A percentile compares a stretch with the other conserved stretches of the same genome.
phyloP scores from a whole-genome alignment of 495 filamentous ascomycete genomes.

The Hypomontagnella submonticulosa region DNA sequence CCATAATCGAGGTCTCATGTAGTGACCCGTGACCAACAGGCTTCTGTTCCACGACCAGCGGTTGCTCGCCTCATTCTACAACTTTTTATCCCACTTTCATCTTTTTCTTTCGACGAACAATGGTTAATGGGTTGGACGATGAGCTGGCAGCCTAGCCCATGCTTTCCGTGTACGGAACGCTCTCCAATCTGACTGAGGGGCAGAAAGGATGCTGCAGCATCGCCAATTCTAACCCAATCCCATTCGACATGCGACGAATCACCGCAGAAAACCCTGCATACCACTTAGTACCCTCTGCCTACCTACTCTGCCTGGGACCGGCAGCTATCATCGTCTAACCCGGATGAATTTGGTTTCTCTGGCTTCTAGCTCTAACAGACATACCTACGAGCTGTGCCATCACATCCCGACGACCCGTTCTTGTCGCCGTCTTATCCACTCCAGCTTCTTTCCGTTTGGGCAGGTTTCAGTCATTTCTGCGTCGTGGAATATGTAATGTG shows the following conservation, averaged over 20 bases:
- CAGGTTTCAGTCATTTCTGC: slow-evolving; percentile 15
- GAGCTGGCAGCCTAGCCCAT: slow-evolving; percentile 39
- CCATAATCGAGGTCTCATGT: neutral
- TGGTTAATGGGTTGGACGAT: slow-evolving; percentile 40
- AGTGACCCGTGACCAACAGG: neutral
- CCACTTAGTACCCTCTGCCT: slow-evolving; percentile 10
- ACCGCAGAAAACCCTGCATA: slow-evolving; percentile 30
- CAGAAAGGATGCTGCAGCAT: slow-evolving; percentile 32
- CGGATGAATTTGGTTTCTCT: neutral
- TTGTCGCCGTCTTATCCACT: slow-evolving; percentile 8
- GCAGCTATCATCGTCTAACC: slow-evolving; percentile 21
- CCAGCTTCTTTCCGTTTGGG: slow-evolving; percentile 13
- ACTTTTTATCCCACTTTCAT: slow-evolving; percentile 20
- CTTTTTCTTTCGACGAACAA: slow-evolving; percentile 24
- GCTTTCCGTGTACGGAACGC: slow-evolving; percentile 21
- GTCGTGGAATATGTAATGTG: slow-evolving; percentile 19
- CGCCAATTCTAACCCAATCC: slow-evolving; percentile 43
- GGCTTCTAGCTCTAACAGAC: slow-evolving; percentile 7
- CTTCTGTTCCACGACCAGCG: slow-evolving; percentile 23
- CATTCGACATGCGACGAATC: slow-evolving; percentile 41
- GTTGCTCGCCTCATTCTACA: slow-evolving; percentile 30
- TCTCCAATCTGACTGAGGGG: slow-evolving; percentile 40
- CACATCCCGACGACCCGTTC: slow-evolving; percentile 5
- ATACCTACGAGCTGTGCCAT: slow-evolving; percentile 17
- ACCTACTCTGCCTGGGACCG: slow-evolving; percentile 9